Evolutionary conservation across 352 stramenopile species (phyloP), one percentile per base, ranked within the genome.

Genomic region (Phytophthora capsici): DNA sequence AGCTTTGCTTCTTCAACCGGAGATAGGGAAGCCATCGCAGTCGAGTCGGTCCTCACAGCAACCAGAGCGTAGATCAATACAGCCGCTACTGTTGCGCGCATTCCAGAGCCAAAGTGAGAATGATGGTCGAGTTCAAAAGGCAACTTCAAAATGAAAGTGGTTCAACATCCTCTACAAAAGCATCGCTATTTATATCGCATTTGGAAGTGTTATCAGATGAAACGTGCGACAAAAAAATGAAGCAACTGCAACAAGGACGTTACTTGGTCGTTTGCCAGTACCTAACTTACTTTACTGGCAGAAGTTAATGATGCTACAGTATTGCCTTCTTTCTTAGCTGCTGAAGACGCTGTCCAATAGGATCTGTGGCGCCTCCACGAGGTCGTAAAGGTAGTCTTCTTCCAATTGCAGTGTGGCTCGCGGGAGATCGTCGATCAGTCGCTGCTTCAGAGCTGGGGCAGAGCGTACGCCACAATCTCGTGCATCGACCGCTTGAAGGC

Each of bases 321-420:
- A 1, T 36, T 57, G 6, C 43, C n/a, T 51, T 26, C 41, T 23
- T 48, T 47, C 30, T 19, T 17, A 22, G 34, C 4, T 22, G 20
- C 46, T 20, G 46, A 78, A 73, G 23, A 71, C 54, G 44, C 65
- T 74, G 32, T 75, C 62, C 4, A 79, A 49, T n/a, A 77, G 44
- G 2, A 67, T 63, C 41, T 77, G 44, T 1, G 63, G 60, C 6
- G 57, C 41, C n/a, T 71, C 63, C 23, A 82, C 54, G 14, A 84
- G 25, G 36, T 79, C 75, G 51, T 80, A 71, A 20, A 84, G 36
- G 16, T 78, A 57, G 30, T 72, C 61, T 60, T 80, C 73, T 72
- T 84, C 76, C 57, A 73, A 84, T 25, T 78, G 76, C 32, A 82
- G 38, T 8, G 76, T 82, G 36, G 77, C 63, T 25, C 52, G 60